phyloP scores from a whole-genome alignment of 148 eudicot genomes.

The Cornus kousa region DNA sequence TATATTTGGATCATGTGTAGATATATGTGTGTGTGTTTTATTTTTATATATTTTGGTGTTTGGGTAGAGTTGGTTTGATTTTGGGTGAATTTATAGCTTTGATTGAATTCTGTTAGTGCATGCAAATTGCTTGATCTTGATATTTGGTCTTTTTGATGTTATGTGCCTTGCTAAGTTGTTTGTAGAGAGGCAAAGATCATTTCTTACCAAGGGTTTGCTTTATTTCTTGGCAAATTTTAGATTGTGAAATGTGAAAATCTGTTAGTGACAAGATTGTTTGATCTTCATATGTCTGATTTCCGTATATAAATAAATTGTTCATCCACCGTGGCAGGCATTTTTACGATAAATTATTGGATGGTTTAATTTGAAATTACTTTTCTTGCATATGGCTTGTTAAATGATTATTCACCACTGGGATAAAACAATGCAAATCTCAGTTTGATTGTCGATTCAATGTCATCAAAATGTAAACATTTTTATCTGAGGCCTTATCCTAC shows the following conservation, averaged over 20 bases:
- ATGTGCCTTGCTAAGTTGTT: not conserved
- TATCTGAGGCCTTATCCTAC: not conserved
- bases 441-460: not conserved
- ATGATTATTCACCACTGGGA: not conserved
- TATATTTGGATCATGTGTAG: too few relatives aligned
- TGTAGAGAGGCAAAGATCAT: not conserved
- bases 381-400: not conserved
- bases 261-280: not conserved
- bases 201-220: not conserved
- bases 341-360: not conserved
- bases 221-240: not conserved
- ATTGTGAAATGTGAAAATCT: not conserved
- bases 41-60: not conserved
- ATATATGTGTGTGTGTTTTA: not conserved
- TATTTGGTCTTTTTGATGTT: too few relatives aligned
- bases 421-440: not conserved
- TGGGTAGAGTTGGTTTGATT: not conserved
- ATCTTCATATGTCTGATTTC: not conserved
- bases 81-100: not conserved
- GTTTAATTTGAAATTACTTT: not conserved
- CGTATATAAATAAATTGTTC: not conserved
- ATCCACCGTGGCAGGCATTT: not conserved
- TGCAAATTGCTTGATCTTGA: not conserved
- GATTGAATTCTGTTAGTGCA: not conserved
- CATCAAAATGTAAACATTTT: not conserved